Conservation (phyloP, 192 early-diverging fungal genomes). For the Rhizoclosmatium sp. region DNA sequence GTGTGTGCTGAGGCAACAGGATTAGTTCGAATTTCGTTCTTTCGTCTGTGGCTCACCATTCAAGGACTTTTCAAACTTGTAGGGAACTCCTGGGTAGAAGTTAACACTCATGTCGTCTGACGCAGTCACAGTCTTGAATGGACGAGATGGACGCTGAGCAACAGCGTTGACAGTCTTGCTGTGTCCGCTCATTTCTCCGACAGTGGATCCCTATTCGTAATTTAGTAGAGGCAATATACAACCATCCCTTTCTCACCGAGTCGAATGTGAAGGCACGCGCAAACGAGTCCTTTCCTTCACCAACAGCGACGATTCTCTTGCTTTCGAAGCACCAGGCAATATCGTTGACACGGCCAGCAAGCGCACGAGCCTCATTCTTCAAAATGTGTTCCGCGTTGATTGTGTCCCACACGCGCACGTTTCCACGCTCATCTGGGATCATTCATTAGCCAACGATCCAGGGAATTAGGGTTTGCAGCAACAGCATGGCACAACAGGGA, state of each 20-base stretch:
- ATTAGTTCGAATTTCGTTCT: too few relatives aligned
- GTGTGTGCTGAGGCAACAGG: conserved; percentile 68
- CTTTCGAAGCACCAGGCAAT: conserved; percentile 95
- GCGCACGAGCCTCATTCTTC: conserved; percentile 82
- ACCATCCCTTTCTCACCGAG: neutral
- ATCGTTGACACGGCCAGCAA: conserved; percentile 82
- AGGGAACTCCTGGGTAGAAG: conserved; percentile 93
- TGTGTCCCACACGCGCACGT: conserved; percentile 95
- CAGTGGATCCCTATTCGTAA: conserved; percentile 74
- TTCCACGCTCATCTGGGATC: conserved; percentile 79
- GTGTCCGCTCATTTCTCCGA: conserved; percentile 92
- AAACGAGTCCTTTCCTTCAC: conserved; percentile 88
- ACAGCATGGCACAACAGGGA: conserved; percentile 10
- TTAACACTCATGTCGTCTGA: conserved; percentile 90
- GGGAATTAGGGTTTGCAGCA: neutral
- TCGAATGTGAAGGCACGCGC: conserved; percentile 21
- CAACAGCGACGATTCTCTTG: conserved; percentile 96
- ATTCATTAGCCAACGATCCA: neutral
- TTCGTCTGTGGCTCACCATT: neutral
- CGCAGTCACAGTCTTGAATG: conserved; percentile 90
- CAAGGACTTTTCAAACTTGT: conserved; percentile 77
- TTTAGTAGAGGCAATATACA: neutral
- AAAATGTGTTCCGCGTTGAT: conserved; percentile 77
- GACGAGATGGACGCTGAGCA: conserved; percentile 86
- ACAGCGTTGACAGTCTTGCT: conserved; percentile 88